Evolutionary conservation across 257 asterid genomes (phyloP).

Genomic region (Apocynum venetum): DNA sequence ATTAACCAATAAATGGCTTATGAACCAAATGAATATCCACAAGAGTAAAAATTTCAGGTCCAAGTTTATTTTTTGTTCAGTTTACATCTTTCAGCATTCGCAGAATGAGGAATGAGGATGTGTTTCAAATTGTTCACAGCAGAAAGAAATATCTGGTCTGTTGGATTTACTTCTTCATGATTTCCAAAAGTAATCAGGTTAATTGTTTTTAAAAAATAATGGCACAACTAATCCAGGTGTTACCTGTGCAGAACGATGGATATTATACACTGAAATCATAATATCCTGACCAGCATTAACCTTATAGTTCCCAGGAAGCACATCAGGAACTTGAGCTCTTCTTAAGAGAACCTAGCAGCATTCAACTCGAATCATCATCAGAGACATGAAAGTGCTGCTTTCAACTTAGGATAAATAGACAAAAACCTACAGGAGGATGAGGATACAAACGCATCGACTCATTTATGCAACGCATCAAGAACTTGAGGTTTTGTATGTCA

Average conservation of each 20-base stretch:
- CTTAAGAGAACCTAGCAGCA: constrained; percentile 64
- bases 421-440: constrained; percentile 86
- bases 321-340: constrained; percentile 80
- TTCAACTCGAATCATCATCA: constrained; percentile 10
- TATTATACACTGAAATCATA: constrained; percentile 94
- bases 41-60: not conserved
- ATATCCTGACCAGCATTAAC: constrained; percentile 91
- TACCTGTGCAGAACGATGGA: constrained; percentile 88
- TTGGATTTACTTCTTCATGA: not conserved
- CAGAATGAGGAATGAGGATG: not conserved
- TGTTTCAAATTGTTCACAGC: not conserved
- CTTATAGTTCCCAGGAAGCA: constrained; percentile 86
- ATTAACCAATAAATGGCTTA: not conserved
- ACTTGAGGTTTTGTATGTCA: constrained; percentile 78
- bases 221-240: not conserved
- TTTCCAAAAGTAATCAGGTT: not conserved
- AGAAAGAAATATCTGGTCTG: not conserved
- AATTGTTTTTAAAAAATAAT: not conserved
- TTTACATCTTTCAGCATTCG: not conserved
- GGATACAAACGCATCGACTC: constrained; percentile 96
- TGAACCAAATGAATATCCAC: not conserved
- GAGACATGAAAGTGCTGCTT: not conserved
- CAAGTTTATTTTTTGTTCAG: not conserved
- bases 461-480: constrained; percentile 74
- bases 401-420: not conserved